Evolutionary conservation across 2,329 filamentous ascomycete genomes (phyloP), one percentile per base, ranked within the genome.

Genomic region (Venturia asperata): DNA sequence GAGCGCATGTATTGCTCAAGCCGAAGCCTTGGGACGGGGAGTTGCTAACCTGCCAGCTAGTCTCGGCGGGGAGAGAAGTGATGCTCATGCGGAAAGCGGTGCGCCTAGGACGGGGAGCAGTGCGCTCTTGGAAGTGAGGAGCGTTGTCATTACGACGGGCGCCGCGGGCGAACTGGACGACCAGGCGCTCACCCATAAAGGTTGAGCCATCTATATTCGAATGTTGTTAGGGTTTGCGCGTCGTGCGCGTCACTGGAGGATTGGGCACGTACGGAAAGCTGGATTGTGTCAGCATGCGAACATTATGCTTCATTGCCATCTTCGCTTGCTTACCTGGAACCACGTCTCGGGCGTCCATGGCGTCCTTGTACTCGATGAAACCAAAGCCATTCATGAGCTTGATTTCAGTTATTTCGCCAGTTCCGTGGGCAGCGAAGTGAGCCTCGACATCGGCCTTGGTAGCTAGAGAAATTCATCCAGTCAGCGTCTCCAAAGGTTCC

Each of bases 361-460:
- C 87, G 81, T 97, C 94, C 79, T 97, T 95, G 80, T 97, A 99
- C 79, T 99, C 94, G 76, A 99, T 96, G 82, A 99, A 99, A 77
- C 94, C 94, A 76, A 99, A 99, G 74, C 94, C 94, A 77, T 96
- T 97, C 94, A 99, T 99, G 69, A 99, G 87, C 83, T 99, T 99
- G 81, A 99, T 93, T 82, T 99, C 94, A 71, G 90, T 94, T 76
- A 99, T 97, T 77, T 96, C 92, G 77, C 94, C 94, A 72, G 92
- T 93, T 76, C 93, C 94, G 87, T 97, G 92, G 74, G 87, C 91
- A 77, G 88, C 88, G 81, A 99, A 99, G 79, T 97, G 93, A 73
- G 87, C 86, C 81, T 97, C 92, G 77, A 99, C 89, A 77, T 99
- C 93, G 79, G 90, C 87, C 83, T 97, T 97, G 79, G 92, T 97